Conservation (phyloP, 2,329 filamentous ascomycete species). For the Aschersonia sp. region DNA sequence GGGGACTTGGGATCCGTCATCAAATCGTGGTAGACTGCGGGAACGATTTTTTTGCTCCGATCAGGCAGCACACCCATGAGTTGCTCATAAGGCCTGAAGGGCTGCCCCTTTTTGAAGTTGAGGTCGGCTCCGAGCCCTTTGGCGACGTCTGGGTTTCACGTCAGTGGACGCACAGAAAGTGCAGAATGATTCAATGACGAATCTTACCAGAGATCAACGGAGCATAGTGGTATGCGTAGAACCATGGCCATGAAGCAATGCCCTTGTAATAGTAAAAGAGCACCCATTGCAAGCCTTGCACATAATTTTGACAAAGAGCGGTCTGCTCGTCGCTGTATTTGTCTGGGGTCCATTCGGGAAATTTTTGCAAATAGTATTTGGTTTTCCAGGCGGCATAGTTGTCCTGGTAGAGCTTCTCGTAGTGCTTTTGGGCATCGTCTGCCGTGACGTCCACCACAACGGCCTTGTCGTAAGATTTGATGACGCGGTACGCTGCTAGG, state of each 20-base stretch:
- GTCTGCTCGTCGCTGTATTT: constrained; percentile 63
- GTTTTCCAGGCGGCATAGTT: constrained; percentile 93
- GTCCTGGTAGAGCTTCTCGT: constrained; percentile 74
- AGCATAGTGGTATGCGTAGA: constrained; percentile 91
- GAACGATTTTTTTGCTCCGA: constrained; percentile 93
- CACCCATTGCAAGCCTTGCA: constrained; percentile 96
- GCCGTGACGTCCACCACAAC: constrained; percentile 66
- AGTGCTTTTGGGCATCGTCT: constrained; percentile 64
- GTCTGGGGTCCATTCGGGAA: constrained; percentile 69
- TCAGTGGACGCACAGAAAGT: constrained; percentile 8
- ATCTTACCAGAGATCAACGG: constrained; percentile 75
- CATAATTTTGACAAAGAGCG: constrained; percentile 85
- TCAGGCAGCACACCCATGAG: constrained; percentile 97
- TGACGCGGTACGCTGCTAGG: constrained; percentile 69
- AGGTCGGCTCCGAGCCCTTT: constrained; percentile 78
- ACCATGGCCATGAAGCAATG: constrained; percentile 98
- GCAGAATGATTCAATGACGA: neutral
- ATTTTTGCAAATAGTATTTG: constrained; percentile 82
- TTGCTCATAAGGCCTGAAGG: constrained; percentile 90
- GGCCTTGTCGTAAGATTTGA: constrained; percentile 84
- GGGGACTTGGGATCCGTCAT: constrained; percentile 87
- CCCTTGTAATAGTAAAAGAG: constrained; percentile 96
- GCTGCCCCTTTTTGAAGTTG: constrained; percentile 86
- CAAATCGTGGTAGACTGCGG: constrained; percentile 69
- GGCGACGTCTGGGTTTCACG: constrained; percentile 53